phyloP scores from a whole-genome alignment of 2,329 filamentous ascomycete genomes.

The Botrytis pseudocinerea region DNA sequence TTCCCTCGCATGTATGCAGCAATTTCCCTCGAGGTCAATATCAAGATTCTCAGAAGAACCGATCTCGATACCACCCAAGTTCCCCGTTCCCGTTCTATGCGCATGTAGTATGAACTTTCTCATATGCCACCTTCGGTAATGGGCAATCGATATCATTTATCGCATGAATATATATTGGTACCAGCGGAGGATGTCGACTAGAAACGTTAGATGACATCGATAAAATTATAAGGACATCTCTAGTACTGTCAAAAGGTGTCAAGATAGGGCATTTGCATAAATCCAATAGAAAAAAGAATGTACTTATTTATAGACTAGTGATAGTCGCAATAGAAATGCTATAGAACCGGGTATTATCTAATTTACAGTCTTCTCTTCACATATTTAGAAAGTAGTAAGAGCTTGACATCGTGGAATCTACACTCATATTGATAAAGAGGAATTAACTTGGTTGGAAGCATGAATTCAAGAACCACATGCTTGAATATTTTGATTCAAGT shows the following conservation, averaged over 20 bases:
- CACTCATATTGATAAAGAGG: not conserved
- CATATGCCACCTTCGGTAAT: not conserved
- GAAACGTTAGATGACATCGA: not conserved
- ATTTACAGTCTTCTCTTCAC: not conserved
- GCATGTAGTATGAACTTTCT: no score
- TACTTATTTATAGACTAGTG: not conserved
- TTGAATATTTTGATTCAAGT: not conserved
- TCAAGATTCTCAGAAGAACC: not conserved
- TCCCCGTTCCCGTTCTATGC: not conserved
- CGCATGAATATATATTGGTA: not conserved
- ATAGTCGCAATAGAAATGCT: not conserved
- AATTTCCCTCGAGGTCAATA: not conserved
- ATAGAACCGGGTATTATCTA: accelerated
- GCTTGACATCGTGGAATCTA: not conserved
- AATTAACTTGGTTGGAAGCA: no score
- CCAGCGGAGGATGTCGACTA: not conserved
- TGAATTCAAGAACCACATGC: not conserved
- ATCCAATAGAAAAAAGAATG: not conserved
- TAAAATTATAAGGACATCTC: not conserved
- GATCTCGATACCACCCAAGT: not conserved
- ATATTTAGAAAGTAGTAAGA: not conserved
- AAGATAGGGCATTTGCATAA: not conserved
- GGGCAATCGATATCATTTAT: not conserved
- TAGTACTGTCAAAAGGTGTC: not conserved
- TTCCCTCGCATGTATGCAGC: not conserved